These are phyloP conservation scores for Carex sylvatica DNA, from an alignment of 202 grass and related monocot genomes.

Conservation along the genomic window DNA sequence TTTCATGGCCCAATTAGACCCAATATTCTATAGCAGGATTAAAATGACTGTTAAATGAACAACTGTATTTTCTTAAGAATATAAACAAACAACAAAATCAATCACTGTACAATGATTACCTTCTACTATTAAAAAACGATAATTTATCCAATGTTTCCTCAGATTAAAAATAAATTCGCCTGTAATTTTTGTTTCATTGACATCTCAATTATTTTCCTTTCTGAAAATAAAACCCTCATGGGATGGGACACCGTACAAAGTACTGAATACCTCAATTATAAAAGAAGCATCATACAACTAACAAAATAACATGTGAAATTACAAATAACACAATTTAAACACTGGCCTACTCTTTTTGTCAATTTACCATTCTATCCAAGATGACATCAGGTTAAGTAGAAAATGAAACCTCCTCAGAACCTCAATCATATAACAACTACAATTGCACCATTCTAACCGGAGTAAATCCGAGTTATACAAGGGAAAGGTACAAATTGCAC, in stretches of 20 bases:
- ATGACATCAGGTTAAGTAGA: slow-evolving; percentile 9
- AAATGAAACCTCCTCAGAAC: slow-evolving; percentile 33
- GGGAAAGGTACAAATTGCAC: neutral
- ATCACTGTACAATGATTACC: no score
- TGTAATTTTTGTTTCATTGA: no score
- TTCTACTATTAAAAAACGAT: neutral
- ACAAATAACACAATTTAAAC: neutral
- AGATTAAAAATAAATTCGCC: neutral
- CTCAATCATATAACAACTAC: slow-evolving; percentile 36
- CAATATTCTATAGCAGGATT: neutral
- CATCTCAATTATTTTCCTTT: no score
- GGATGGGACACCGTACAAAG: neutral
- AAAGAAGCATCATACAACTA: neutral
- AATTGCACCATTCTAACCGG: slow-evolving; percentile 23
- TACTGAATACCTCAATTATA: neutral
- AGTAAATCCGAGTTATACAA: slow-evolving; percentile 15
- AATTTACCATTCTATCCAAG: slow-evolving; percentile 12
- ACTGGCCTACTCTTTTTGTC: neutral
- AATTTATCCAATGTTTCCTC: neutral
- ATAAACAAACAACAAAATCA: no score
- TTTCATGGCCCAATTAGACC: neutral
- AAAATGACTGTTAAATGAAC: neutral
- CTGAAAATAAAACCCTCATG: neutral
- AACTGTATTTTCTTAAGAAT: no score
- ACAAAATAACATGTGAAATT: neutral